Evolutionary conservation across 2,329 filamentous ascomycete species (phyloP), one percentile per base, ranked within the genome.

Genomic region (Graphilbum ipis-grandicollis): DNA sequence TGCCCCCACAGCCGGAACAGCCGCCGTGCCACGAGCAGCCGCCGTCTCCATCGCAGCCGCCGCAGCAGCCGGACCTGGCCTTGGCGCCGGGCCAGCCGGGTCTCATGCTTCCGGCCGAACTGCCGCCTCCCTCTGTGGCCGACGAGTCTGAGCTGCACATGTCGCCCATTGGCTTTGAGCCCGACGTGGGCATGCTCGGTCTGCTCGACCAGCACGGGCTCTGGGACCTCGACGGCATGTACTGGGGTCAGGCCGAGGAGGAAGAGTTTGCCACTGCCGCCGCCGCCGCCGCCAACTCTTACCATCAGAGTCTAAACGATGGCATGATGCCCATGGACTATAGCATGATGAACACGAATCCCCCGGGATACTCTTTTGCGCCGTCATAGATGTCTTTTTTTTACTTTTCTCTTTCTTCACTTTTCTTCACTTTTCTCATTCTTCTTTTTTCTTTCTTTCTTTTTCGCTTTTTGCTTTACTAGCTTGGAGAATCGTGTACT

Each of bases 141-240:
- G 51, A 53, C 23, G 56, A 55, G 19, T 50, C 55, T 14, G 57
- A 63, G 22, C 49, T 67, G 38, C 60, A 65, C 50, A 65, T 66
- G 58, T 63, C 59, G 17, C 63, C 63, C 33, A 66, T 67, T 43
- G 63, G 62, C 5, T 55, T 69, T 14, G 65, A 68, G 43, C 55
- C 63, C 36, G 50, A 55, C 10, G 36, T 38, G 40, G 58, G 63
- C 35, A 64, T 68, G 52, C 63, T 69, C 58, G 55, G 59, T 43
- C 56, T 69, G 49, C 52, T 70, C 19, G 65, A 69, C 46, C 63
- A 69, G 47, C 60, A 66, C 31, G 63, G 63, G 9, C 53, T 70
- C 10, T 70, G 66, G 65, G 66, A 71, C 48, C 51, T 70, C 9
- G 66, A 71, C 45, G 66, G 64, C 41, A 68, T 69, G 64, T 58